phyloP scores from a whole-genome alignment of 2,329 filamentous ascomycete species.

The Mollisiaceae sp. region DNA sequence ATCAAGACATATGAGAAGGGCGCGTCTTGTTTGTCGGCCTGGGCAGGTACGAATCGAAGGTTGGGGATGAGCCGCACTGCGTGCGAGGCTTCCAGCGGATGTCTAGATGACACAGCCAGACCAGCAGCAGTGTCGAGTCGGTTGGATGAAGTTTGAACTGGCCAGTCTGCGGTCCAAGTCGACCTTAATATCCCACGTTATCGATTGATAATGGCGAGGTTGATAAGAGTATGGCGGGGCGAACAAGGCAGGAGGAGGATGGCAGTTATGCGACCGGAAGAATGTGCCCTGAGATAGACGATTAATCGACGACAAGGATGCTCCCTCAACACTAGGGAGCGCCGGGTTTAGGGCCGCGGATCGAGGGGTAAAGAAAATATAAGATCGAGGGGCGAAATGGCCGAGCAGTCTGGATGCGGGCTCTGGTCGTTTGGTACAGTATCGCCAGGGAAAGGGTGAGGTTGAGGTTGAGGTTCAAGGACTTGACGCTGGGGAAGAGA shows the following conservation, averaged over 20 bases:
- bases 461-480: constrained; percentile 1
- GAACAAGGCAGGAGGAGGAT: constrained; percentile 8
- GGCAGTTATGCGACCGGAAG: constrained; percentile 36
- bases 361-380: constrained; percentile 1
- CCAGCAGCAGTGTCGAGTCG: constrained; percentile 26
- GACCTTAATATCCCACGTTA: constrained; percentile 20
- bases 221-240: constrained; percentile 37
- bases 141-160: constrained; percentile 7
- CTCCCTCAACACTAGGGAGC: constrained; percentile 9
- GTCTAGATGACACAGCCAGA: constrained; percentile 25
- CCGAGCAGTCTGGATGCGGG: neutral
- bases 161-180: constrained; percentile 6
- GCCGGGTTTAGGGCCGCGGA: neutral
- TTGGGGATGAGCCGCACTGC: constrained; percentile 29
- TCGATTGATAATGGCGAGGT: constrained; percentile 24
- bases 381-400: neutral
- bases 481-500: constrained; percentile 8
- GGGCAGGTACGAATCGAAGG: constrained; percentile 27
- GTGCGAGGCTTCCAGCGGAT: constrained; percentile 15
- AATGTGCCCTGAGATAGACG: constrained; percentile 22
- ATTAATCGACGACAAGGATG: constrained; percentile 33
- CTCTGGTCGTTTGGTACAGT: constrained; percentile 1
- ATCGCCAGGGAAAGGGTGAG: constrained; percentile 15
- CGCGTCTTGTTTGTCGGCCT: constrained; percentile 18
- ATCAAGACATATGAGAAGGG: constrained; percentile 36